phyloP scores from a whole-genome alignment of 2,329 filamentous ascomycete species.

The Escovopsis sp. region DNA sequence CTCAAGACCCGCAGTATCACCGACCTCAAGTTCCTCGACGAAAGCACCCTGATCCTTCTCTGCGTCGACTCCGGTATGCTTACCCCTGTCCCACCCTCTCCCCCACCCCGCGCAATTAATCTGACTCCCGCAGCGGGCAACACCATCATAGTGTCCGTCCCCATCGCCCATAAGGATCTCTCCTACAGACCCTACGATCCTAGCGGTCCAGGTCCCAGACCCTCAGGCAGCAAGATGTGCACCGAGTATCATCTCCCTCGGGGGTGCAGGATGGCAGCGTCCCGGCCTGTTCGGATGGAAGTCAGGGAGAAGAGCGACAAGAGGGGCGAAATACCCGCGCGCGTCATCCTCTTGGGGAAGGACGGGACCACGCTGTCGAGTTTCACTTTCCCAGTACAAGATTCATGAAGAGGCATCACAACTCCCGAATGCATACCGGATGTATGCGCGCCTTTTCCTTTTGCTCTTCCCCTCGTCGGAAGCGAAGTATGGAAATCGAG shows the following conservation, averaged over 20 bases:
- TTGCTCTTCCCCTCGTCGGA: too few relatives aligned
- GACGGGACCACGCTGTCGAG: slow-evolving; percentile 33
- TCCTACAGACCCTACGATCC: slow-evolving; percentile 22
- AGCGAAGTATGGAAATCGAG: not conserved
- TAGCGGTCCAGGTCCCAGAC: too few relatives aligned
- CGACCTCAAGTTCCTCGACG: slow-evolving; percentile 55
- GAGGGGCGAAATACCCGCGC: slow-evolving; percentile 31
- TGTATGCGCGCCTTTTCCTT: too few relatives aligned
- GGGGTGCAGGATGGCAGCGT: slow-evolving; percentile 2
- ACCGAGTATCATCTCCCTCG: slow-evolving; percentile 14
- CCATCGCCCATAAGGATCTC: slow-evolving; percentile 21
- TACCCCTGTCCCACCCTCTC: not conserved
- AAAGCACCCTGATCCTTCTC: slow-evolving; percentile 45
- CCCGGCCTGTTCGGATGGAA: slow-evolving; percentile 35
- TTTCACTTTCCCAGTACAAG: slow-evolving; percentile 22
- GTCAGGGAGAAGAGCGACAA: slow-evolving; percentile 29
- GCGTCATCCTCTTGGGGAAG: slow-evolving; percentile 35
- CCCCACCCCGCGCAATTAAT: too few relatives aligned
- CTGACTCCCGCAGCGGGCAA: slow-evolving; percentile 11
- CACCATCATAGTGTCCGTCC: slow-evolving; percentile 19
- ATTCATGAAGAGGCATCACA: not conserved
- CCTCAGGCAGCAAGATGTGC: slow-evolving; percentile 5
- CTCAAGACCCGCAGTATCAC: slow-evolving; percentile 31
- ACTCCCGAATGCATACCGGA: too few relatives aligned
- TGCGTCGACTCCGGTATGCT: slow-evolving; percentile 26